Evolutionary conservation across 179 eudicot genomes (phyloP).

Genomic region (Heliamphora pulchella): DNA sequence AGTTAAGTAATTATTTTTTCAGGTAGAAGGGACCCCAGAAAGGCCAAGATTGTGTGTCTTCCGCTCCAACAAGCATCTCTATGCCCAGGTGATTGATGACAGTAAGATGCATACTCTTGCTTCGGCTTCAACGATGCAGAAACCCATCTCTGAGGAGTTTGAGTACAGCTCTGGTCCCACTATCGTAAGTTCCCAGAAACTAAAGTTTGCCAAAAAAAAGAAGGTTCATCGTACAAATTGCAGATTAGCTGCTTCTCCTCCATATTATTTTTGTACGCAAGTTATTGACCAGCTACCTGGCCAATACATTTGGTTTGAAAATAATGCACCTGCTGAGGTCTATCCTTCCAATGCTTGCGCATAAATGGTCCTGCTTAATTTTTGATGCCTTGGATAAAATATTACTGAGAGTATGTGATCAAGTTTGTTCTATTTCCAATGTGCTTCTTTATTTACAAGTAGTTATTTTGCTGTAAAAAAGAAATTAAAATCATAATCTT

Average conservation of each 20-base stretch:
- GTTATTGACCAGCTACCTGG: background rate
- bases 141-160: constrained; percentile 62
- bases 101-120: constrained; percentile 93
- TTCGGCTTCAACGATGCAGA: constrained; percentile 88
- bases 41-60: constrained; percentile 84
- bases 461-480: background rate
- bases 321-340: background rate
- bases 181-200: constrained; percentile 41
- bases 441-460: background rate
- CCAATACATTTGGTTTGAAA: background rate
- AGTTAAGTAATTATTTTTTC: constrained; percentile 14
- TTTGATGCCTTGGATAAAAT: background rate
- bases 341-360: background rate
- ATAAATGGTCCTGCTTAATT: background rate
- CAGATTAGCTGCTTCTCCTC: background rate
- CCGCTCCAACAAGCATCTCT: constrained; percentile 87
- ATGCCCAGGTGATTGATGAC: constrained; percentile 90
- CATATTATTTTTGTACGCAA: background rate
- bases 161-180: constrained; percentile 71
- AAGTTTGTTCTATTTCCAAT: background rate
- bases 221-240: background rate
- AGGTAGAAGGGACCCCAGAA: constrained; percentile 93
- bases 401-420: background rate
- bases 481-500: too few relatives aligned
- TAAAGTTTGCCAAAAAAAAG: background rate